Percentiles rank a stretch among this genome's conserved stretches.
Evolutionary conservation across 139 green algal genomes (phyloP).

Genomic region (Chlorella sp.): DNA sequence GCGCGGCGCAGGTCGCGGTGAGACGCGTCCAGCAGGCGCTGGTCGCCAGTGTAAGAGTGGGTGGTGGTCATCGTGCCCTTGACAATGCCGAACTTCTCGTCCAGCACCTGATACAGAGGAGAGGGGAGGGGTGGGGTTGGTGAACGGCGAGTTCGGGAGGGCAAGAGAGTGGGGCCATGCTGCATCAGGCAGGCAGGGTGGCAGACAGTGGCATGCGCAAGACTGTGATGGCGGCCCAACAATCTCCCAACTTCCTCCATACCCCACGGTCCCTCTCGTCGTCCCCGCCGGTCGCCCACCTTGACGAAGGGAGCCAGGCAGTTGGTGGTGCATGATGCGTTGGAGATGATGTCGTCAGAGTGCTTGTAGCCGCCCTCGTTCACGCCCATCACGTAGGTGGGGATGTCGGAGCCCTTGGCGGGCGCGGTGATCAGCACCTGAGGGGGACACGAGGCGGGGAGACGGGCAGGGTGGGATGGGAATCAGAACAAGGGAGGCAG

Average conservation of each 20-base stretch:
- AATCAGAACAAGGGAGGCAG: not conserved
- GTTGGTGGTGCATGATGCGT: conserved; percentile 99
- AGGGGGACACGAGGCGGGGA: not conserved
- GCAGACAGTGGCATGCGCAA: not conserved
- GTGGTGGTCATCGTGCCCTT: conserved; percentile 99
- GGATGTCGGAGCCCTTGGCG: conserved; percentile 97
- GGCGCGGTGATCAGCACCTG: conserved; percentile 96
- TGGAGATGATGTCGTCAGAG: conserved; percentile 93
- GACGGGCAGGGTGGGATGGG: not conserved
- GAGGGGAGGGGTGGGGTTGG: not conserved
- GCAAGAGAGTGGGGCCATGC: not conserved
- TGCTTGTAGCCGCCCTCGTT: conserved; percentile 94
- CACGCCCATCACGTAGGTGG: conserved; percentile 98
- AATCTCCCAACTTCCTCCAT: no score
- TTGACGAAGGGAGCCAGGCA: conserved; percentile 99
- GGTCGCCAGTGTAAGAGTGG: conserved; percentile 99
- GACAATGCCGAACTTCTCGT: conserved; percentile 99
- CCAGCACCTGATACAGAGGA: conserved; percentile 80
- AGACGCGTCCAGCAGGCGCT: conserved; percentile 95
- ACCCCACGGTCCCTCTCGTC: no score
- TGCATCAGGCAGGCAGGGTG: not conserved
- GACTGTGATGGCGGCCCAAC: not conserved
- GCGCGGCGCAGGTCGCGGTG: conserved; percentile 94
- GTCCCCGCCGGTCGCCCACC: conserved; percentile 58
- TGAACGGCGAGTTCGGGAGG: not conserved